Evolutionary conservation across 208 protist genomes (phyloP).

Genomic region (Trypanosoma congolense): DNA sequence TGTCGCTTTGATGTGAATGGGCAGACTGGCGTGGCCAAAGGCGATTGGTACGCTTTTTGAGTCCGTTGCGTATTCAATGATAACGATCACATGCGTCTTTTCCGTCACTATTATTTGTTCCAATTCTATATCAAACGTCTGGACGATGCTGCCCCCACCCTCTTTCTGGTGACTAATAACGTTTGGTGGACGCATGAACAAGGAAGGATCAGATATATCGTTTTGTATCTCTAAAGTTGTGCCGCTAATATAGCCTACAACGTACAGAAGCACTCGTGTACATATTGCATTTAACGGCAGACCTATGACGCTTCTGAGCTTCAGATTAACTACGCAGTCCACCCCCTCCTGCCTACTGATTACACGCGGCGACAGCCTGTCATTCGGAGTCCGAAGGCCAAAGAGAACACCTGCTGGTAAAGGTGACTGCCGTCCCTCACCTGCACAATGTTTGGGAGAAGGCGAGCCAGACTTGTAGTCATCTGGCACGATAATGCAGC

Average conservation of each 20-base stretch:
- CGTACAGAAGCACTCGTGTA: constrained; percentile 56
- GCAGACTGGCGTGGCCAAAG: constrained; percentile 58
- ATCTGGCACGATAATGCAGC: no score
- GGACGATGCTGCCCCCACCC: constrained; percentile 34
- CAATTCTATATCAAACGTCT: constrained; percentile 32
- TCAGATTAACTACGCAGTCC: constrained; percentile 29
- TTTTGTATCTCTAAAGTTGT: constrained; percentile 23
- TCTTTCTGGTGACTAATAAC: constrained; percentile 40
- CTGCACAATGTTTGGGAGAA: background rate
- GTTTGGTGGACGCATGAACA: constrained; percentile 54
- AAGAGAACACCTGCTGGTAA: constrained; percentile 7
- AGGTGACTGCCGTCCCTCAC: background rate
- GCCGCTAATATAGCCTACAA: constrained; percentile 37
- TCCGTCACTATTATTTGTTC: constrained; percentile 10
- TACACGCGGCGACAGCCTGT: background rate
- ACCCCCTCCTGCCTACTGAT: constrained; percentile 25
- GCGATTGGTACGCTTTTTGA: constrained; percentile 23
- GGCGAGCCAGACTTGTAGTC: no score
- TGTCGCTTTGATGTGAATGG: constrained; percentile 34
- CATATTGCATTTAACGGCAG: constrained; percentile 50
- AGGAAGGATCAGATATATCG: constrained; percentile 25
- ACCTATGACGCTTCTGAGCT: constrained; percentile 39
- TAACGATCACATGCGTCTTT: constrained; percentile 38
- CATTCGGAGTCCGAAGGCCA: background rate
- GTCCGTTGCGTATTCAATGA: constrained; percentile 61